Base-by-base conservation (phyloP, 129 eudicot species). In the Saposhnikovia divaricata region DNA sequence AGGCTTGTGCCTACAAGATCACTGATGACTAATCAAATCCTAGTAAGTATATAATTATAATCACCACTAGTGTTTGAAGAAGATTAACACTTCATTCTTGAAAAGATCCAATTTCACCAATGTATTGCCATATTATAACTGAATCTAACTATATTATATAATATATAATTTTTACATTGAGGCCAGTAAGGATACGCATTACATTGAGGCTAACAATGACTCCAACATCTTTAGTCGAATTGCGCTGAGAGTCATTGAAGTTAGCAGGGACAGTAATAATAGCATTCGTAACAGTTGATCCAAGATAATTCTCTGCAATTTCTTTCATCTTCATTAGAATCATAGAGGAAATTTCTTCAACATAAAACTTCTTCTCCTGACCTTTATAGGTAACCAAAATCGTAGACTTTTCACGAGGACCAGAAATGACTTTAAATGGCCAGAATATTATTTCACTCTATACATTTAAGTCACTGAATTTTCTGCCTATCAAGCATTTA, bases 401-500 rank as follows among this genome's bases (percentile, higher is more conserved):
- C 86, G 84, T 69, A 57, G 90, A 88, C 34, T 87, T 87, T 25
- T 84, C 86, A 53, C 76, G 81, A 45, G 88, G 81, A 23, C 88
- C 88, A 27, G 90, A 19, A 68, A 82, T 78, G 55, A 87, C 90
- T 74, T 87, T 87, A 80, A 87, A 87, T 8, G 90, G 90, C 90
- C 90, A 87, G 68, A 48, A 83, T 71, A 77, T 85, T 81, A 85
- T 80, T 47, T 87, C 91, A 51, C 43, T 78, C 75, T 87, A 88
- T 31, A 87, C 91, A 15, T 83, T 85, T 0, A 88, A 34, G 39
- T 85, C 87, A 5, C 83, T 85, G 61, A 61, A 80, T 42, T 84
- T 82, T 44, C 86, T 79, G 12, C 91, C 91, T 50, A 87, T 85
- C 55, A 88, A 77, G 37, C 91, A 78, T 59, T 88, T 19, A 21